These are phyloP conservation scores for Xerocomellus amylosporus DNA, from an alignment of 768 basidiomycete species.

Conservation along the genomic window DNA sequence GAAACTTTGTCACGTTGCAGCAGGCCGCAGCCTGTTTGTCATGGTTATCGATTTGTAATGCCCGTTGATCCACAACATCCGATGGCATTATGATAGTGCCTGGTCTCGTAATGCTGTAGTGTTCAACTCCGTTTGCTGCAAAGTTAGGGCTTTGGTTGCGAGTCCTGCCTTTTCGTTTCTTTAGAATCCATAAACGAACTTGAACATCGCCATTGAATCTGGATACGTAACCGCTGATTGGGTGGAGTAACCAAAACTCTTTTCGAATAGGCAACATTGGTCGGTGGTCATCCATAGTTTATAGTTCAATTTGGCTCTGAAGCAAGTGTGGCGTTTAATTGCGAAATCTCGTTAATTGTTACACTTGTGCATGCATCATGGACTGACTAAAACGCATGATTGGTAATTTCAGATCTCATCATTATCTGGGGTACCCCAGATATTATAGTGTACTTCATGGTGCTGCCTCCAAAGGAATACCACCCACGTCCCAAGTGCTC, in stretches of 20 bases:
- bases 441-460: conserved; percentile 1
- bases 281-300: background rate
- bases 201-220: background rate
- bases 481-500: conserved; percentile 52
- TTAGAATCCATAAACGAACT: background rate
- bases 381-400: background rate
- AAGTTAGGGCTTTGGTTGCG: background rate
- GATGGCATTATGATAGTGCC: background rate
- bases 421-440: background rate
- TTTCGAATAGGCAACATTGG: conserved; percentile 1
- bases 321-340: conserved; percentile 28
- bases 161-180: conserved; percentile 1
- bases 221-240: background rate
- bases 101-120: conserved; percentile 17
- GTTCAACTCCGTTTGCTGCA: background rate
- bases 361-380: background rate
- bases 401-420: conserved; percentile 1
- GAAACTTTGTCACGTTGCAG: conserved; percentile 19
- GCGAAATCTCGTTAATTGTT: background rate
- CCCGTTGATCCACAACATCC: conserved; percentile 23
- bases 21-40: conserved; percentile 15
- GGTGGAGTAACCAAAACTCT: background rate
- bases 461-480: conserved; percentile 4
- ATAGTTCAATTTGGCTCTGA: conserved; percentile 12
- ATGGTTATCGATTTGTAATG: conserved; percentile 21